Conservation (phyloP, 805 yeast species). For the Metschnikowia santaceciliae region DNA sequence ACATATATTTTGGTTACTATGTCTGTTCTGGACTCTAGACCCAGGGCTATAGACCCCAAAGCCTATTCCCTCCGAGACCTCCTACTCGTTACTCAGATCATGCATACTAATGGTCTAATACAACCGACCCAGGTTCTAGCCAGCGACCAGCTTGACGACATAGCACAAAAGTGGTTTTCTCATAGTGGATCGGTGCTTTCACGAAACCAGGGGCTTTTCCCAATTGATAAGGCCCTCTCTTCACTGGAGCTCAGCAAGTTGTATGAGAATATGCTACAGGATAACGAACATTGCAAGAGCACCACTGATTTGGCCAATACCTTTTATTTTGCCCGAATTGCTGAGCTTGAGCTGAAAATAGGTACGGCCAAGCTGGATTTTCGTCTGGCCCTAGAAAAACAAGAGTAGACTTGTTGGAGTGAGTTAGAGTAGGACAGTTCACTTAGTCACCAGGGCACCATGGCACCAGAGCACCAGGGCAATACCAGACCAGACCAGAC, state of each 20-base stretch:
- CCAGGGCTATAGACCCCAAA: constrained; percentile 12
- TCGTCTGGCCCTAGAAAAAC: not conserved
- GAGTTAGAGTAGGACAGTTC: no score
- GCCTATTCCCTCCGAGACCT: constrained; percentile 27
- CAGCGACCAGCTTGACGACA: constrained; percentile 20
- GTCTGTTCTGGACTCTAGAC: not conserved
- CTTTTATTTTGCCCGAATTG: constrained; percentile 29
- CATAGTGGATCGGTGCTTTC: constrained; percentile 28
- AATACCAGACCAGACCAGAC: no score
- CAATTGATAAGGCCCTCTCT: constrained; percentile 16
- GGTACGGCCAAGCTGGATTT: constrained; percentile 19
- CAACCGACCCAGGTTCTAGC: constrained; percentile 19
- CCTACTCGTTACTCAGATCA: constrained; percentile 34
- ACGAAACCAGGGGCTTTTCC: constrained; percentile 16
- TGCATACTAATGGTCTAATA: constrained; percentile 31
- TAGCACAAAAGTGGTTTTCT: constrained; percentile 28
- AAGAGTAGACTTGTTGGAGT: not conserved
- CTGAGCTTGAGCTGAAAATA: constrained; percentile 28
- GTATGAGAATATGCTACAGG: constrained; percentile 26
- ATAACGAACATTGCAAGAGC: constrained; percentile 22
- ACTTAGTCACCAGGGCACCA: no score
- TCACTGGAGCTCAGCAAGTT: constrained; percentile 19
- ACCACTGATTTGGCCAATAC: constrained; percentile 40
- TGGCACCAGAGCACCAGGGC: no score
- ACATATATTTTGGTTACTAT: not conserved